Percentiles rank a stretch among this genome's conserved stretches.
phyloP scores from a whole-genome alignment of 140 eudicot species.

The Anethum foeniculum region DNA sequence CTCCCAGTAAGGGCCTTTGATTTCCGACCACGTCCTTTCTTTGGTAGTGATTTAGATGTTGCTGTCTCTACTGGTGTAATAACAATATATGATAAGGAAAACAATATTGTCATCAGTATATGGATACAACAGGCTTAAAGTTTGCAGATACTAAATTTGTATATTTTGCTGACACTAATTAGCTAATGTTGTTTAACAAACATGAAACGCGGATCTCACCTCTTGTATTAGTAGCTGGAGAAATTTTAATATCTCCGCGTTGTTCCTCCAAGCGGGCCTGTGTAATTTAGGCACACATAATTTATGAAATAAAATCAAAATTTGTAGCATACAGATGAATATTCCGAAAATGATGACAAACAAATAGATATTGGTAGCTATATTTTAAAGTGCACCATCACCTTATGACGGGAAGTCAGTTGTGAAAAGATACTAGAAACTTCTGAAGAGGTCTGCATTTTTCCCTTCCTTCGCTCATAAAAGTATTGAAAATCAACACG shows the following conservation, averaged over 20 bases:
- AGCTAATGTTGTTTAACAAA: no score
- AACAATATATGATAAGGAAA: not conserved
- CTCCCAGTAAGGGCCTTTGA: not conserved
- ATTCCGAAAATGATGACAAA: no score
- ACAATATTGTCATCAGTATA: not conserved
- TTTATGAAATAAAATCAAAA: not conserved
- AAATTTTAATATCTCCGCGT: not conserved
- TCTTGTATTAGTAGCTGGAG: not conserved
- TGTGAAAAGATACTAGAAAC: not conserved
- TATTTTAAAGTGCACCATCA: not conserved
- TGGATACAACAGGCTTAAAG: not conserved
- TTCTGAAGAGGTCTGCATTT: not conserved
- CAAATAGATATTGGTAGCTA: not conserved
- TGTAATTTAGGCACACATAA: not conserved
- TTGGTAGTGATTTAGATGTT: not conserved
- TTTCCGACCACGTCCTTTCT: not conserved
- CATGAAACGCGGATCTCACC: not conserved
- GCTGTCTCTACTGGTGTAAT: not conserved
- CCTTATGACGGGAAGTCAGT: not conserved
- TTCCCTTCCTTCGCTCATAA: not conserved
- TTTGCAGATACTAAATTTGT: not conserved
- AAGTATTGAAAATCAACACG: not conserved
- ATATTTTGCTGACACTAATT: no score
- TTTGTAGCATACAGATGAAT: not conserved
- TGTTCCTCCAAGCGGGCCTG: not conserved